These are phyloP conservation scores for Penicillium daleae DNA, from an alignment of 495 filamentous ascomycete species.

Conservation along the genomic window DNA sequence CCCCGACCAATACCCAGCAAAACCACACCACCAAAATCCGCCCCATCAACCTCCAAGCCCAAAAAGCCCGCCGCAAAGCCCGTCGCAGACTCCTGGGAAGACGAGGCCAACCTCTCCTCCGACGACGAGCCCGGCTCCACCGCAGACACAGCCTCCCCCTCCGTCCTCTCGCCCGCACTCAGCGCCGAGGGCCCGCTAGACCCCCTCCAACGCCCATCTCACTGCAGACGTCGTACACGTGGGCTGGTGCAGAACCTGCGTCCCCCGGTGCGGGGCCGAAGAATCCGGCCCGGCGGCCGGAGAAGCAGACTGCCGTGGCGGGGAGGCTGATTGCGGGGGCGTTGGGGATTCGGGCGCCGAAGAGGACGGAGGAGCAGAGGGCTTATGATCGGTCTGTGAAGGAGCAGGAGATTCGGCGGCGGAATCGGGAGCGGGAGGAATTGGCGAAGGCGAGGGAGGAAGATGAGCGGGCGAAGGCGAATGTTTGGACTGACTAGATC, in stretches of 20 bases:
- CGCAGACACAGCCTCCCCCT: constrained; percentile 17
- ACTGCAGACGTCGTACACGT: constrained; percentile 43
- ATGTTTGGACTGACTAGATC: constrained; percentile 79
- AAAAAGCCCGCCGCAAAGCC: constrained; percentile 47
- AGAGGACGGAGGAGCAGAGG: constrained; percentile 82
- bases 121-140: constrained; percentile 37
- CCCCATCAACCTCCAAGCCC: constrained; percentile 26
- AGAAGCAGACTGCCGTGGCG: constrained; percentile 92
- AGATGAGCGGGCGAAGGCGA: constrained; percentile 69
- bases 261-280: constrained; percentile 29
- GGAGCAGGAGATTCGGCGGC: constrained; percentile 80
- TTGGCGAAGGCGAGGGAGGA: constrained; percentile 66
- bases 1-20: constrained; percentile 27
- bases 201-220: constrained; percentile 65
- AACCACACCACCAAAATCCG: constrained; percentile 15
- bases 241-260: constrained; percentile 15
- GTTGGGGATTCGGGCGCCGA: constrained; percentile 79
- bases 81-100: constrained; percentile 86
- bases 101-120: constrained; percentile 57
- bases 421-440: constrained; percentile 72
- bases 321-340: constrained; percentile 88
- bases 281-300: constrained; percentile 59
- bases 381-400: constrained; percentile 83
- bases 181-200: constrained; percentile 51
- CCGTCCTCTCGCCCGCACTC: constrained; percentile 35